These are phyloP conservation scores for Tylopilus intermedius DNA, from an alignment of 768 basidiomycete species.

Conservation along the genomic window DNA sequence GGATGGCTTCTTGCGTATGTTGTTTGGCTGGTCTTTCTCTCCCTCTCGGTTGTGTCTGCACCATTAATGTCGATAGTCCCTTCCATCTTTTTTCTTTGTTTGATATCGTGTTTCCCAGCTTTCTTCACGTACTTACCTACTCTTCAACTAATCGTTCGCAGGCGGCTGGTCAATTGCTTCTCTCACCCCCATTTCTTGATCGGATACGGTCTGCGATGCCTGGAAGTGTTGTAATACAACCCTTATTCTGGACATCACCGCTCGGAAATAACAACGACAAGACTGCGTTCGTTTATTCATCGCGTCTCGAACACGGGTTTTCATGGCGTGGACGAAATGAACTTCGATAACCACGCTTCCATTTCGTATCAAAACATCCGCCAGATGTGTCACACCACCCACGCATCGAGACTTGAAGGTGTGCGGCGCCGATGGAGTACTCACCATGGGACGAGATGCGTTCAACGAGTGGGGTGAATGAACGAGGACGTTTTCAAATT, in stretches of 20 bases:
- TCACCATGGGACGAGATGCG: too few species aligned
- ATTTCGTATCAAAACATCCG: not conserved
- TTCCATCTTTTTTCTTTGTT: not conserved
- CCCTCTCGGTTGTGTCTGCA: conserved; percentile 2
- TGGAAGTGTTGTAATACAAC: conserved; percentile 35
- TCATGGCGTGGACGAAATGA: not conserved
- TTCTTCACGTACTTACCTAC: conserved; percentile 26
- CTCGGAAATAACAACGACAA: conserved; percentile 14
- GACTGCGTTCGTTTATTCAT: not conserved
- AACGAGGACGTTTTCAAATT: not conserved
- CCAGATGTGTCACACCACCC: not conserved
- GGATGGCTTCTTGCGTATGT: conserved; percentile 21
- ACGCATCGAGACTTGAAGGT: not conserved
- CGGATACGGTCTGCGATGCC: conserved; percentile 33
- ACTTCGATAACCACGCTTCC: not conserved
- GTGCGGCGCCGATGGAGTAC: too few species aligned
- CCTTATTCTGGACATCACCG: conserved; percentile 24
- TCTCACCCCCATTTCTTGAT: conserved; percentile 19
- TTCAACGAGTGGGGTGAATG: too few species aligned
- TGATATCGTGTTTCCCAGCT: conserved; percentile 12
- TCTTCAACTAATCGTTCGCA: conserved; percentile 21
- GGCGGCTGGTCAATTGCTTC: conserved; percentile 14
- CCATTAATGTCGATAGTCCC: conserved; percentile 23
- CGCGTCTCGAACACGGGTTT: not conserved
- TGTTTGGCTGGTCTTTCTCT: conserved; percentile 15